Evolutionary conservation across 345 rosid genomes (phyloP), one percentile per base, ranked within the genome.

Genomic region (Clausena lansium): DNA sequence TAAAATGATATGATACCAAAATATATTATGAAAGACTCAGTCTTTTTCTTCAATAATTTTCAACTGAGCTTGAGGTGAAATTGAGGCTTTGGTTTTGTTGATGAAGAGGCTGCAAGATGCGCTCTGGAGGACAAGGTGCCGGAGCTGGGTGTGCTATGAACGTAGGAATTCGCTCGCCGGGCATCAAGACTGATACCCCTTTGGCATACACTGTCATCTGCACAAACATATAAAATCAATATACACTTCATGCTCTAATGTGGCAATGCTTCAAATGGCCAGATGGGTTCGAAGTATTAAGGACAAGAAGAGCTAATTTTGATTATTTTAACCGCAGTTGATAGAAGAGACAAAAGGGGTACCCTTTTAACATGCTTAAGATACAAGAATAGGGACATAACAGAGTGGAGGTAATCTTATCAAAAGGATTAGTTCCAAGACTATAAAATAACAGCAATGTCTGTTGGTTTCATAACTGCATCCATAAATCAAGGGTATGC

Each of bases 101-200:
- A 81, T 81, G 86, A 65, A 73, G 79, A 15, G 82, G 81, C 80
- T 71, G 81, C 7, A 86, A 63, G 54, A 76, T 50, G 78, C 71
- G 78, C 77, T 87, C 87, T 1, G 88, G 87, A 15, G 88, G 85
- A 41, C 87, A 88, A 6, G 89, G 89, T 4, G 77, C 77, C 33
- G 95, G 97, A 69, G 91, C 88, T 50, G 92, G 93, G 72, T 87
- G 88, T 65, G 95, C 95, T 57, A 92, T 87, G 82, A 88, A 92
- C 65, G 92, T 92, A 32, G 95, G 97, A 27, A 86, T 55, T 3
- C 85, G 74, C 72, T 92, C 95, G 2, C 97, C 95, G 0, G 97
- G 97, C 97, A 92, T 92, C 85, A 92, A 76, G 24, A 92, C 95
- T 22, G 97, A 87, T 61, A 89, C 90, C n/a, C 89, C 95, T 59